A percentile compares a stretch with the other conserved stretches of the same genome.
Conservation (phyloP, 2,329 filamentous ascomycete genomes). For the Paecilomyces sp. region DNA sequence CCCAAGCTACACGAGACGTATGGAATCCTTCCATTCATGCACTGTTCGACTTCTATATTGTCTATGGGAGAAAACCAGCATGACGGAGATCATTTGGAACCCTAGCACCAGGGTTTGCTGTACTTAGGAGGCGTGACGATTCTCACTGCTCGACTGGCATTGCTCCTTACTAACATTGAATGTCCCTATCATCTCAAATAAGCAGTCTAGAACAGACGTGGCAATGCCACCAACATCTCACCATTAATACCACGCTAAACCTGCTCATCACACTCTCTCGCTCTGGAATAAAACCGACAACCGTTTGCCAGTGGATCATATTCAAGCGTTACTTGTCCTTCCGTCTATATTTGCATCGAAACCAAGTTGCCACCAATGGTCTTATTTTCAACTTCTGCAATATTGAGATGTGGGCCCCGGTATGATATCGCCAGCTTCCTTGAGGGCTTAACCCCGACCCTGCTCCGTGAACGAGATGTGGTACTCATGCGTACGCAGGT, state of each 20-base stretch:
- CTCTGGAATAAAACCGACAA: background rate
- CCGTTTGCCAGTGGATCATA: background rate
- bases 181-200: background rate
- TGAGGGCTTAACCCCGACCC: background rate
- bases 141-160: background rate
- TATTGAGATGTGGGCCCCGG: background rate
- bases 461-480: background rate
- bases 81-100: background rate
- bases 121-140: background rate
- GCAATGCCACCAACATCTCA: background rate
- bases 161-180: background rate
- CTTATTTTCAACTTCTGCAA: background rate
- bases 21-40: constrained; percentile 21
- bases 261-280: background rate
- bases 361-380: background rate
- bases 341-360: background rate
- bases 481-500: background rate
- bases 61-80: constrained; percentile 5
- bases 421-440: background rate
- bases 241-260: background rate
- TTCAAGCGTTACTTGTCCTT: background rate
- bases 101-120: background rate
- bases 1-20: constrained; percentile 23
- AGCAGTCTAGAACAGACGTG: background rate
- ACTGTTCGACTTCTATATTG: constrained; percentile 12